A percentile compares a stretch with the other conserved stretches of the same genome.
These are phyloP conservation scores for Chlamydomonas sp. DNA, from an alignment of 139 green algal genomes.

Conservation along the genomic window DNA sequence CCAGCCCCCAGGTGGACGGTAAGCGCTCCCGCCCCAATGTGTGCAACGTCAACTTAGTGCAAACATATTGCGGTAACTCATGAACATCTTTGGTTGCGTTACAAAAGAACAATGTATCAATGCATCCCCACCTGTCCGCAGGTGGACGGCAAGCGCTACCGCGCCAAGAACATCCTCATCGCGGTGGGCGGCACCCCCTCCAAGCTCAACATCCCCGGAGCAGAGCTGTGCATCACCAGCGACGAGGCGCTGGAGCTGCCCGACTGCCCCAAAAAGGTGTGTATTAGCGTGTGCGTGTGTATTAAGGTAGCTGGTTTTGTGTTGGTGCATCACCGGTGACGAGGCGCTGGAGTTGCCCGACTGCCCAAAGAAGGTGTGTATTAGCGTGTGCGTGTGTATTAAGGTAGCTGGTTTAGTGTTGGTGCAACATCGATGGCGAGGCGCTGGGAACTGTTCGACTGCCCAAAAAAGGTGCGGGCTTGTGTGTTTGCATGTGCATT, in stretches of 20 bases:
- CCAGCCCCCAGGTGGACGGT: too few species aligned
- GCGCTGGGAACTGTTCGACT: conserved; percentile 78
- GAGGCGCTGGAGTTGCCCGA: conserved; percentile 86
- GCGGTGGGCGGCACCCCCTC: conserved; percentile 85
- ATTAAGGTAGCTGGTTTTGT: background rate
- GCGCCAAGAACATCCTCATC: conserved; percentile 90
- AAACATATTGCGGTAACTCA: too few species aligned
- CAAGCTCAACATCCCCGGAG: conserved; percentile 86
- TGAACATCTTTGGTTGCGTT: too few species aligned
- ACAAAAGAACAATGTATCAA: background rate
- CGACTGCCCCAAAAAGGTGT: conserved; percentile 66
- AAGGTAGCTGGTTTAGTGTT: background rate
- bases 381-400: too few species aligned
- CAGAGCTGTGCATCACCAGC: conserved; percentile 90
- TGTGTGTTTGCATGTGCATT: too few species aligned
- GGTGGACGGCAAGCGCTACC: conserved; percentile 59
- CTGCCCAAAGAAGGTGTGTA: conserved; percentile 62
- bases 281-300: too few species aligned
- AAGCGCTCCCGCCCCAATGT: too few species aligned
- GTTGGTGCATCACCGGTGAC: conserved; percentile 86
- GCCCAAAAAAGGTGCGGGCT: conserved; percentile 65
- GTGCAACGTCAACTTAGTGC: too few species aligned
- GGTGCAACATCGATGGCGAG: conserved; percentile 91
- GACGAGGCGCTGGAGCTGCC: conserved; percentile 94
- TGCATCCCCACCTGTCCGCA: background rate